Conservation (phyloP, 768 basidiomycete species). For the Inosperma sp. region DNA sequence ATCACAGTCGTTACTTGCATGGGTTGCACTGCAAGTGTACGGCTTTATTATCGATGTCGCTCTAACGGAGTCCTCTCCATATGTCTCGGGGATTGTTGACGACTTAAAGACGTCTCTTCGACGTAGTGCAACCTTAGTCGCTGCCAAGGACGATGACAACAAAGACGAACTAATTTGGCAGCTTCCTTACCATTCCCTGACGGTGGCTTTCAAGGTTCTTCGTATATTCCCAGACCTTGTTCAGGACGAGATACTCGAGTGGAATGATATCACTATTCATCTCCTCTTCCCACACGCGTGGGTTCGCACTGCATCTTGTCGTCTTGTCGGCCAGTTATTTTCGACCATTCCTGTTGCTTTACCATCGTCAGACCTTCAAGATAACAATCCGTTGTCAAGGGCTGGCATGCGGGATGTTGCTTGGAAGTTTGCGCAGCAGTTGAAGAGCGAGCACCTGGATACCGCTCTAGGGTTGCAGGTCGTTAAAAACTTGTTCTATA, state of each 20-base stretch:
- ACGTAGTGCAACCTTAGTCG: constrained; percentile 38
- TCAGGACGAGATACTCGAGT: constrained; percentile 48
- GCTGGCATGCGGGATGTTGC: constrained; percentile 64
- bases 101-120: constrained; percentile 51
- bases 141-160: constrained; percentile 41
- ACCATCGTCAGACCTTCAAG: constrained; percentile 29
- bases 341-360: constrained; percentile 42
- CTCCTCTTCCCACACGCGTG: constrained; percentile 91
- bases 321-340: constrained; percentile 71
- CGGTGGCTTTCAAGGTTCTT: constrained; percentile 58
- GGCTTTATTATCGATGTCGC: constrained; percentile 75
- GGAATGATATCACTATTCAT: constrained; percentile 59
- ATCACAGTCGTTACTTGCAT: constrained; percentile 54
- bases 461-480: constrained; percentile 71
- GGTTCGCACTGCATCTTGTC: constrained; percentile 80
- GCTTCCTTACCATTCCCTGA: constrained; percentile 74
- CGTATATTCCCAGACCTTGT: constrained; percentile 50
- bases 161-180: constrained; percentile 73
- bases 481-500: constrained; percentile 89
- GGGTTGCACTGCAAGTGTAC: constrained; percentile 78
- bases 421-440: constrained; percentile 65
- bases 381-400: constrained; percentile 47
- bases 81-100: constrained; percentile 47
- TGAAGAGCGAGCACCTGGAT: constrained; percentile 78
- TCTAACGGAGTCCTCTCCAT: constrained; percentile 41